Conservation (phyloP, 2,329 filamentous ascomycete species). For the Pseudogymnoascus sp. region DNA sequence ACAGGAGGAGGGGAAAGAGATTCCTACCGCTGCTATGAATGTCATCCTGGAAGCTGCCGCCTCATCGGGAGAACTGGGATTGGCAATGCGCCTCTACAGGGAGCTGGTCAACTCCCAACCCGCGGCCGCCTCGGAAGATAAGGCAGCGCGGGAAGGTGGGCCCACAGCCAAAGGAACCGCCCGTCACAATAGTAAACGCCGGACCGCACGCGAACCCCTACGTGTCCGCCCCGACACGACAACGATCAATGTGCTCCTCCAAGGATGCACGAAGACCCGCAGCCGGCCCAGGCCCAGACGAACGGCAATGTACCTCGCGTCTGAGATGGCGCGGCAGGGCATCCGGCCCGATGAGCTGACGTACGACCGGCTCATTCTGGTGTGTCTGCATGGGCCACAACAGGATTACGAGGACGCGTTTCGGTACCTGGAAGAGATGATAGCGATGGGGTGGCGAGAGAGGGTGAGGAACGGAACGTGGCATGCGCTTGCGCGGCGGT, state of each 20-base stretch:
- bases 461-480: constrained; percentile 10
- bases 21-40: constrained; percentile 45
- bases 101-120: constrained; percentile 38
- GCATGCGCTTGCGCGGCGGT: constrained; percentile 21
- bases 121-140: constrained; percentile 20
- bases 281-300: constrained; percentile 20
- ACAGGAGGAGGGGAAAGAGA: constrained; percentile 36
- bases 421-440: constrained; percentile 43
- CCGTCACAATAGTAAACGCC: background rate
- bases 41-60: constrained; percentile 28
- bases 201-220: background rate
- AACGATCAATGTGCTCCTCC: constrained; percentile 56
- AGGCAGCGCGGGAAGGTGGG: background rate
- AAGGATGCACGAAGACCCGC: constrained; percentile 35
- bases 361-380: constrained; percentile 53
- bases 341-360: constrained; percentile 49
- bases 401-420: constrained; percentile 40
- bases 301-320: constrained; percentile 51
- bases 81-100: constrained; percentile 54
- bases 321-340: constrained; percentile 50
- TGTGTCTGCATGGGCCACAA: constrained; percentile 39
- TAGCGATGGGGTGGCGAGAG: constrained; percentile 27
- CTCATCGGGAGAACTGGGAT: constrained; percentile 34
- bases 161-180: background rate
- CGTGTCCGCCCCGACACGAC: constrained; percentile 25